Base-by-base conservation (phyloP, 2,329 filamentous ascomycete genomes). In the Beauveria varroae region DNA sequence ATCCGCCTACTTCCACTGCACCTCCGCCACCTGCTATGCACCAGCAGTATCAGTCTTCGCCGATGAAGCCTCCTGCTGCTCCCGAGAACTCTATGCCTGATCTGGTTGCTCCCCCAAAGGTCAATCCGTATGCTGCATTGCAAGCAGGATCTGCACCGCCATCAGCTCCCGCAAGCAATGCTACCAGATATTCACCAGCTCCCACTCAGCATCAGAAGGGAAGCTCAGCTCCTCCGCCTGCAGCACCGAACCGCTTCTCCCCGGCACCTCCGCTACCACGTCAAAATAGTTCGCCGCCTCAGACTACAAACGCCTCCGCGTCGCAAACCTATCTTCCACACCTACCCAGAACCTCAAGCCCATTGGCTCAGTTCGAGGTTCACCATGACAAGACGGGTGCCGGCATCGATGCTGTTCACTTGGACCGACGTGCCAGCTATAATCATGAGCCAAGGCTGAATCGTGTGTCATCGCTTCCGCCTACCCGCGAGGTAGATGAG, bases 291-390 rank as follows among this genome's bases (percentile, higher is more conserved):
- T 79, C 81, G 20, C 77, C 75, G 20, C 71, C 72, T 63, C 59
- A 72, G 18, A 67, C 75, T 16, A 66, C 69, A 30, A 65, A 70
- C 28, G 67, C 74, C 7, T 73, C 71, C 22, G 70, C 74, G 1
- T 72, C 78, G 9, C 76, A 80, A 28, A 74, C 81, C 16, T 71
- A 78, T 43, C 73, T 86, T 46, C 75, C 83, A 52, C 84, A 87
- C 67, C 79, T 85, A 64, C 85, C 86, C 9, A 77, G 86, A 64
- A 88, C 86, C 1, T 88, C 85, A 1, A 88, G 86, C 65, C 86
- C 86, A 0, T 71, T 88, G 62, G 85, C 85, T 6, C 84, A 88
- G 66, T 87, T 86, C 62, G 85, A 87, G 69, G 76, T 79, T 12
- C 78, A 76, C 8, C 75, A 76, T 58, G 76, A 78, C 37, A 73